A percentile compares a stretch with the other conserved stretches of the same genome.
Conservation (phyloP, 1,284 basidiomycete species). For the Cryptococcus amylolentus region DNA sequence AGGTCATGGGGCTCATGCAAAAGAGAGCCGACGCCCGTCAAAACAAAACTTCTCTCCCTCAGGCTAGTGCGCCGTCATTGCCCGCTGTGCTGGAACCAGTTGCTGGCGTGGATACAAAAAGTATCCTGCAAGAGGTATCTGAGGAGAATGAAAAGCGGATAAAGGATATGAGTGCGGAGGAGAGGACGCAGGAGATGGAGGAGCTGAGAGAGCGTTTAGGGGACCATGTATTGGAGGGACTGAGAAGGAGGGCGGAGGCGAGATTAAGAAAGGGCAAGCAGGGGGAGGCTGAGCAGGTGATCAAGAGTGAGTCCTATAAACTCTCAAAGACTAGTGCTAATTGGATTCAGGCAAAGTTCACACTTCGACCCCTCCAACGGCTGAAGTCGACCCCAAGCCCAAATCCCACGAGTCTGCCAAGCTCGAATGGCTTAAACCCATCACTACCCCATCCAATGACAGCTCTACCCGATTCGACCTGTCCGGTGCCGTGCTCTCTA, state of each 20-base stretch:
- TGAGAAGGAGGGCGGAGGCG: conserved; percentile 57
- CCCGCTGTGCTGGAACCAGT: too few relatives aligned
- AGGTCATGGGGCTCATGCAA: conserved; percentile 60
- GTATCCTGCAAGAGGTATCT: not conserved
- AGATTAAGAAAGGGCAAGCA: conserved; percentile 9
- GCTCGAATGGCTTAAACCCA: conserved; percentile 71
- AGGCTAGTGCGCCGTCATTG: not conserved
- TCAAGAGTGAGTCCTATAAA: not conserved
- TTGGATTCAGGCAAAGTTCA: not conserved
- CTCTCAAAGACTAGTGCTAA: not conserved
- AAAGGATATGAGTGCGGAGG: conserved; percentile 57
- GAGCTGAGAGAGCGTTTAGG: conserved; percentile 69
- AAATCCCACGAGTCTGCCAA: conserved; percentile 58
- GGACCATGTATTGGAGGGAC: conserved; percentile 57
- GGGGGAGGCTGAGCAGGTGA: not conserved
- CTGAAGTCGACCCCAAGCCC: not conserved
- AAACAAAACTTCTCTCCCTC: not conserved
- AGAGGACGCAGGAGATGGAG: conserved; percentile 59
- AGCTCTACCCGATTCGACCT: conserved; percentile 64
- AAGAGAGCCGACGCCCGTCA: conserved; percentile 53
- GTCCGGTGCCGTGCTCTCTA: conserved; percentile 62
- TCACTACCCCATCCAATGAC: conserved; percentile 20
- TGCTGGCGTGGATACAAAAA: too few relatives aligned
- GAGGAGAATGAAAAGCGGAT: conserved; percentile 25
- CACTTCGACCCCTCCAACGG: not conserved